Conservation (phyloP, 805 yeast genomes). For the Monosporozyma aquatica region DNA sequence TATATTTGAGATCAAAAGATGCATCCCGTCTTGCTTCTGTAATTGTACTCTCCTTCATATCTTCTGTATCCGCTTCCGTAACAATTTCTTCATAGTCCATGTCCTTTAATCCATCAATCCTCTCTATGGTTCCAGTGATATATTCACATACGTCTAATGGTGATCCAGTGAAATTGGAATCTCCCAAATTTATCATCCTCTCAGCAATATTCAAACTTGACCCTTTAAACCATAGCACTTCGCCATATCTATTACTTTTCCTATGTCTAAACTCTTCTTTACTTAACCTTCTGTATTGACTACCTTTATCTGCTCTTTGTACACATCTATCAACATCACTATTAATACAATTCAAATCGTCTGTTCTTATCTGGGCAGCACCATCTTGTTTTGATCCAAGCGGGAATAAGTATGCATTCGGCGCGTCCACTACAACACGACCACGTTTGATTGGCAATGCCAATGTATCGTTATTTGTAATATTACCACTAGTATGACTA, state of each 20-base stretch:
- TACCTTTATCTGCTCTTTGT: constrained; percentile 28
- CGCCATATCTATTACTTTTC: constrained; percentile 26
- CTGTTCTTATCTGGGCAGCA: not conserved
- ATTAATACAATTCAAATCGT: constrained; percentile 6
- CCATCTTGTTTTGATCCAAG: constrained; percentile 10
- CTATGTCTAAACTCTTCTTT: constrained; percentile 18
- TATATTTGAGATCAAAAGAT: not conserved
- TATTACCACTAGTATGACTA: not conserved
- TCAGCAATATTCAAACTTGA: constrained; percentile 46
- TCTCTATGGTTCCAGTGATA: constrained; percentile 6
- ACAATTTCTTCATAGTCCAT: not conserved
- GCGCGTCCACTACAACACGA: constrained; percentile 22
- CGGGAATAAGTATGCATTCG: constrained; percentile 24
- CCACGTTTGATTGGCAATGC: constrained; percentile 5
- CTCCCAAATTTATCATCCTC: constrained; percentile 30
- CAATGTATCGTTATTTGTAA: not conserved
- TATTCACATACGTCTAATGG: not conserved
- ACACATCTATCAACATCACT: constrained; percentile 22
- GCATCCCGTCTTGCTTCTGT: too few species aligned
- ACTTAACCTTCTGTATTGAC: constrained; percentile 17
- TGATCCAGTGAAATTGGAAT: constrained; percentile 15
- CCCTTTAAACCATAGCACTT: constrained; percentile 58
- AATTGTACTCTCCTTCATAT: too few species aligned
- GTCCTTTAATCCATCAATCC: constrained; percentile 3
- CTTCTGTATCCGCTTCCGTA: not conserved